Conservation (phyloP, 2,329 filamentous ascomycete genomes). For the Beauveria bassiana region DNA sequence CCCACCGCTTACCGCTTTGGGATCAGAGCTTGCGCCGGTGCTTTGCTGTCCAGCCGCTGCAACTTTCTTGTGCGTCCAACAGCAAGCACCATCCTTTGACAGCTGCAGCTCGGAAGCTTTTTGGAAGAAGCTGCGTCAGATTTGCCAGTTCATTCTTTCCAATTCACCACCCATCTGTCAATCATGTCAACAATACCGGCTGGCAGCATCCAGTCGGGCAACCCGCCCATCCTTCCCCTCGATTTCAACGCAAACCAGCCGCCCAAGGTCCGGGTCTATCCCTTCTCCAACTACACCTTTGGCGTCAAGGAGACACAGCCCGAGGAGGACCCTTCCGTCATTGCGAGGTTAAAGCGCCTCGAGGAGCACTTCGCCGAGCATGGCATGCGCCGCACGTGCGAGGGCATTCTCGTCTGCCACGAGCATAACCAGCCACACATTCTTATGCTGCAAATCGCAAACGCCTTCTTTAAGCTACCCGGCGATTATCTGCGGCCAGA, state of each 20-base stretch:
- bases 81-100: not conserved
- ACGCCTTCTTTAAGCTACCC: slow-evolving; percentile 98
- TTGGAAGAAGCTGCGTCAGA: not conserved
- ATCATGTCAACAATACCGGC: slow-evolving; percentile 80
- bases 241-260: slow-evolving; percentile 87
- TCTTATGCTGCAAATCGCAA: slow-evolving; percentile 97
- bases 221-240: slow-evolving; percentile 70
- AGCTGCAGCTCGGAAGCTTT: not conserved
- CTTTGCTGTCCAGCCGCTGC: slow-evolving; percentile 7
- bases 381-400: slow-evolving; percentile 95
- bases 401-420: slow-evolving; percentile 94
- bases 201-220: slow-evolving; percentile 66
- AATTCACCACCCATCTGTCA: not conserved
- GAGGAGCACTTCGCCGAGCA: slow-evolving; percentile 88
- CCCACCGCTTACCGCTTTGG: slow-evolving; percentile 15
- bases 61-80: slow-evolving; percentile 3
- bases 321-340: slow-evolving; percentile 92
- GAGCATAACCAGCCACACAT: slow-evolving; percentile 99
- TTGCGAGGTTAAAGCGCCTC: slow-evolving; percentile 85
- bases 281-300: slow-evolving; percentile 97
- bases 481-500: slow-evolving; percentile 88
- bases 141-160: not conserved
- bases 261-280: slow-evolving; percentile 81
- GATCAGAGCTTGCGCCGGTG: not conserved
- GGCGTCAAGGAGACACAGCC: slow-evolving; percentile 97